Percentiles rank a stretch among this genome's conserved stretches.
Conservation (phyloP, 148 eudicot species). For the Vaccinium darrowii region DNA sequence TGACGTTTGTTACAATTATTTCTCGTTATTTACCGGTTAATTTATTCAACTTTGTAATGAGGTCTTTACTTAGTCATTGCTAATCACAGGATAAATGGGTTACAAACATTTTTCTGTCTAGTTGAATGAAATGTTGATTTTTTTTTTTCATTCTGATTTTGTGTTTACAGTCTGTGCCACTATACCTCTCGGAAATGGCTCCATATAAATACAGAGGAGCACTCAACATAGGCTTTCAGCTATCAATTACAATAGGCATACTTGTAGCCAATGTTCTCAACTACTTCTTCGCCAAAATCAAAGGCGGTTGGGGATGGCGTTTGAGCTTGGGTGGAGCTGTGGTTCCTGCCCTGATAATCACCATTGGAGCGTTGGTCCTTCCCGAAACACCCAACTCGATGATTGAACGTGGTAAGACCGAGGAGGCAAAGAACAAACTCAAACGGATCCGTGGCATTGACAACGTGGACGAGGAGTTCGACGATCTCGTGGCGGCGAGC, state of each 20-base stretch:
- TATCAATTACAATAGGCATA: slow-evolving; percentile 40
- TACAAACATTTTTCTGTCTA: not conserved
- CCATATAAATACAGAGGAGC: slow-evolving; percentile 45
- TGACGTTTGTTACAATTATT: no score
- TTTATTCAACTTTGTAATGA: not conserved
- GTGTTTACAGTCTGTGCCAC: slow-evolving; percentile 40
- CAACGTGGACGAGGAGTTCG: slow-evolving; percentile 32
- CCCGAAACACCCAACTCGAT: slow-evolving; percentile 51
- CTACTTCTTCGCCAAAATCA: slow-evolving; percentile 39
- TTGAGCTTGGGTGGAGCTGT: slow-evolving; percentile 41
- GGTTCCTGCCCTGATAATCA: slow-evolving; percentile 40
- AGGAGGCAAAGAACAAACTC: slow-evolving; percentile 25
- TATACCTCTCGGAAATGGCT: slow-evolving; percentile 53
- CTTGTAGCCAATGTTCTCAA: slow-evolving; percentile 34
- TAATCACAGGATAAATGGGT: not conserved
- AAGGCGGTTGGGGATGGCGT: slow-evolving; percentile 45
- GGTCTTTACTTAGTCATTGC: not conserved
- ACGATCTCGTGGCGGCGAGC: slow-evolving; percentile 35
- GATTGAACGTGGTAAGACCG: slow-evolving; percentile 22
- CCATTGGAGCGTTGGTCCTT: slow-evolving; percentile 32
- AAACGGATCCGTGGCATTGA: slow-evolving; percentile 28
- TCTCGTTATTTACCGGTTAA: no score
- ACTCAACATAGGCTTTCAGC: slow-evolving; percentile 43
- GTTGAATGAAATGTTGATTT: not conserved
- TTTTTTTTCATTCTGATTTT: not conserved